Evolutionary conservation across 495 filamentous ascomycete species (phyloP), one percentile per base, ranked within the genome.

Genomic region (Astrothelium subdiscretum): DNA sequence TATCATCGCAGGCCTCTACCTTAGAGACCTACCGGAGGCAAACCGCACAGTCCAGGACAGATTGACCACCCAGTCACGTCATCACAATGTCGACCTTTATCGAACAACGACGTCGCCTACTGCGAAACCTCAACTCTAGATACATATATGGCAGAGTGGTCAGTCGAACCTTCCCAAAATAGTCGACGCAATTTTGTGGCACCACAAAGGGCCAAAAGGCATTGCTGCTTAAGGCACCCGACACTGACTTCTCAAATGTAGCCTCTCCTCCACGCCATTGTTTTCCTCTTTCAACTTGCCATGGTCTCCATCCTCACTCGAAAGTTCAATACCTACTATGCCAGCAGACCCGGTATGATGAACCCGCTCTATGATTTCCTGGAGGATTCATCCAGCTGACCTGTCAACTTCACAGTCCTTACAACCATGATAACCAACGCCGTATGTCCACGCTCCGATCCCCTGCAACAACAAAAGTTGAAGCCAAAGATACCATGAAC

Each of bases 341-440:
- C 86, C 59, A 84, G 86, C 66, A 88, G 87, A 69, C 92, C 92
- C 74, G 78, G 90, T 92, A 79, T 63, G 78, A 68, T 57, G 31
- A n/a, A n/a, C n/a, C n/a, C n/a, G 35, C n/a, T 42, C 26, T 43
- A 32, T 43, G 59, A 32, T 31, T 48, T 59, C 48, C 35, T 27
- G 51, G 59, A 22, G 10, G 5, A 29, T 8, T 20, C 10, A 22
- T 22, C 3, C 57, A 29, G 64, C 72, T 77, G 65, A 76, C 71
- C 44, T 32, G 60, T 15, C 58, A 5, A 64, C 26, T 61, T 67
- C 8, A 54, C 75, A 89, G 90, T 98, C 40, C 80, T 98, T 64
- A 98, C 94, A 44, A 98, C 92, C 73, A 98, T 97, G 94, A 88
- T 97, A 64, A 92, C 90, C 67, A 98, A 98, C 75, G 87, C 94